Conservation (phyloP, 139 green algal genomes). For the Haematococcus sp. region DNA sequence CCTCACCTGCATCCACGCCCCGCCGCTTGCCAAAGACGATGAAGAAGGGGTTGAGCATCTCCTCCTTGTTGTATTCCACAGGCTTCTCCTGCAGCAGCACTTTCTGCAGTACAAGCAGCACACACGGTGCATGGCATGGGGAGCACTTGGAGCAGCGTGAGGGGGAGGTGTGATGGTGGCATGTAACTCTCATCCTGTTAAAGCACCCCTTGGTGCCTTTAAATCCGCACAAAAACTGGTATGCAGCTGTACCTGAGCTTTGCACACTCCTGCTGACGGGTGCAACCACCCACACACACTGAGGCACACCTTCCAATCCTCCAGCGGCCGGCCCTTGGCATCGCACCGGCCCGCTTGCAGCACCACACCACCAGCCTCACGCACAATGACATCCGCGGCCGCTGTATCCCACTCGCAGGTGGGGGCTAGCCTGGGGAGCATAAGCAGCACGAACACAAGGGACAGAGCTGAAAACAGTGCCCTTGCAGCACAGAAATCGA, state of each 20-base stretch:
- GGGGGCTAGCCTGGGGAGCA: slow-evolving; percentile 33
- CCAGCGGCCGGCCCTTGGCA: slow-evolving; percentile 65
- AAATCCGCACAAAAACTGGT: too few species aligned
- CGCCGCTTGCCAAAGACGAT: slow-evolving; percentile 76
- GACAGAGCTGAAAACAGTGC: too few species aligned
- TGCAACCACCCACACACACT: too few species aligned
- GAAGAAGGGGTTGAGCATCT: slow-evolving; percentile 86
- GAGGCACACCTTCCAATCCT: slow-evolving; percentile 73
- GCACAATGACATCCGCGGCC: slow-evolving; percentile 80
- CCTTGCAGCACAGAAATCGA: too few species aligned
- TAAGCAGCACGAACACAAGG: not conserved
- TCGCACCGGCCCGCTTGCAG: slow-evolving; percentile 74
- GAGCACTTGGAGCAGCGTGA: too few species aligned
- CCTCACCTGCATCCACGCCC: not conserved
- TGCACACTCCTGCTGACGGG: too few species aligned
- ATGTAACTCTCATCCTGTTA: too few species aligned
- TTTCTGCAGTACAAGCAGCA: slow-evolving; percentile 32
- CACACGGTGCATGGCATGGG: too few species aligned
- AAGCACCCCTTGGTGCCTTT: too few species aligned
- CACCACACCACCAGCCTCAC: slow-evolving; percentile 78
- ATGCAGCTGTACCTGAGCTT: too few species aligned
- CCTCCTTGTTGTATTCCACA: slow-evolving; percentile 84
- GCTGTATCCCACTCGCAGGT: slow-evolving; percentile 88
- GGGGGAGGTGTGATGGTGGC: too few species aligned
- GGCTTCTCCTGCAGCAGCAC: slow-evolving; percentile 54